phyloP scores from a whole-genome alignment of 2,329 filamentous ascomycete genomes.

The Pestalotiopsis sp. region DNA sequence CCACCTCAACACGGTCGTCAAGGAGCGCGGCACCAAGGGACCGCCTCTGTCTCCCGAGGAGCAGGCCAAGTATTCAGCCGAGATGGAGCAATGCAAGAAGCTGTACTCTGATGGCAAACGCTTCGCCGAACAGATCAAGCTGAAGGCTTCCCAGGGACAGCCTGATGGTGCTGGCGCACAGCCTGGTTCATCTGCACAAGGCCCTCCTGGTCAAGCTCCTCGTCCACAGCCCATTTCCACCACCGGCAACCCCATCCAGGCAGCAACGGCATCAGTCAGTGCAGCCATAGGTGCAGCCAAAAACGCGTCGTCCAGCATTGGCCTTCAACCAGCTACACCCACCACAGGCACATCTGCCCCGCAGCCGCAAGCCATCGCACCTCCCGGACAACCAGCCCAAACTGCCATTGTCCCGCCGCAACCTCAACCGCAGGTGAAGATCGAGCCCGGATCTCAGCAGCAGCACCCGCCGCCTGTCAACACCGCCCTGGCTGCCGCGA shows the following conservation, averaged over 20 bases:
- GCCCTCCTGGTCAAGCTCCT: conserved; percentile 7
- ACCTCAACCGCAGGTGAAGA: conserved; percentile 33
- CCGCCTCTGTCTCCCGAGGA: conserved; percentile 24
- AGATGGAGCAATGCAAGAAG: not conserved
- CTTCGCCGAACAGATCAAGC: not conserved
- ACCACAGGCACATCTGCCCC: conserved; percentile 17
- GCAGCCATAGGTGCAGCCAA: conserved; percentile 35
- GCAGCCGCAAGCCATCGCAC: conserved; percentile 27
- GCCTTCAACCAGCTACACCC: conserved; percentile 25
- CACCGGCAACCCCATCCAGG: conserved; percentile 29
- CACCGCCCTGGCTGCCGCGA: conserved; percentile 43
- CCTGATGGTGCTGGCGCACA: conserved; percentile 5
- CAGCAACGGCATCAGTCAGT: conserved; percentile 33
- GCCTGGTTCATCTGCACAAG: conserved; percentile 19
- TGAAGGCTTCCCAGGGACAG: conserved; percentile 18
- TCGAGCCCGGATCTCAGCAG: conserved; percentile 33
- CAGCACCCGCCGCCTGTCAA: conserved; percentile 49
- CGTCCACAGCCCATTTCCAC: conserved; percentile 26
- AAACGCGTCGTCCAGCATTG: conserved; percentile 29
- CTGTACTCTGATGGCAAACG: not conserved
- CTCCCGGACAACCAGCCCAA: conserved; percentile 26
- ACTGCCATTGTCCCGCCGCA: conserved; percentile 22
- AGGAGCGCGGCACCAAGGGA: conserved; percentile 28
- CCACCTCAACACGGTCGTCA: conserved; percentile 25
- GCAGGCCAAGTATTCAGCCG: not conserved